A percentile compares a stretch with the other conserved stretches of the same genome.
Conservation (phyloP, 2,329 filamentous ascomycete species). For the Parasarocladium wereldwijsianum region DNA sequence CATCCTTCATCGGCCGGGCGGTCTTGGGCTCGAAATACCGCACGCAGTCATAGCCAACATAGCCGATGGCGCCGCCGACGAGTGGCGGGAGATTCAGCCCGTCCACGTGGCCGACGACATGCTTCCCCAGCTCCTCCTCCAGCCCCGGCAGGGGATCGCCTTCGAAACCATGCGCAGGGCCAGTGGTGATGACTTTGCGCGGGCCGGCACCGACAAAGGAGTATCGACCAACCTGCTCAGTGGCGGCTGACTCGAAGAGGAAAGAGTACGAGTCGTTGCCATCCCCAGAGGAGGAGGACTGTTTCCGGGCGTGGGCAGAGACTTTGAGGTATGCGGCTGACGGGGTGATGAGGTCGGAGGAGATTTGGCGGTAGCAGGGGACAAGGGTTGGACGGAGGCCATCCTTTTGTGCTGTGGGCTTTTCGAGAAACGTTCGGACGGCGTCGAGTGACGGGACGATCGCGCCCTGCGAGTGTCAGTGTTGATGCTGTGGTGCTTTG, state of each 20-base stretch:
- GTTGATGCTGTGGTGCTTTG: no score
- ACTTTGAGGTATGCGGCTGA: slow-evolving; percentile 93
- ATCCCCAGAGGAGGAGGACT: slow-evolving; percentile 28
- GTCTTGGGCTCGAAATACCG: slow-evolving; percentile 97
- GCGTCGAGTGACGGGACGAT: slow-evolving; percentile 31
- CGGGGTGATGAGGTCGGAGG: slow-evolving; percentile 85
- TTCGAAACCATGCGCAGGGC: slow-evolving; percentile 71
- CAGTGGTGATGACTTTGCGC: slow-evolving; percentile 72
- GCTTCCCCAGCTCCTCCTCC: slow-evolving; percentile 64
- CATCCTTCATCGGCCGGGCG: slow-evolving; percentile 73
- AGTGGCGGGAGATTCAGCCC: slow-evolving; percentile 71
- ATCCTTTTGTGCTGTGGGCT: slow-evolving; percentile 13
- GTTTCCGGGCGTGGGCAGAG: slow-evolving; percentile 56
- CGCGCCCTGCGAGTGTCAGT: slow-evolving; percentile 17
- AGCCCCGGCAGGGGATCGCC: slow-evolving; percentile 74
- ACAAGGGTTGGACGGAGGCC: slow-evolving; percentile 50
- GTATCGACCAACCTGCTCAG: slow-evolving; percentile 85
- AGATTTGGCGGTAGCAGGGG: slow-evolving; percentile 69
- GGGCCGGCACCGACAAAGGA: slow-evolving; percentile 82
- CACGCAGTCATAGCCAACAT: slow-evolving; percentile 95
- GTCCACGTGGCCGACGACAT: slow-evolving; percentile 70
- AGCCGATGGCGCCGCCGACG: slow-evolving; percentile 86
- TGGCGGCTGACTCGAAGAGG: slow-evolving; percentile 88
- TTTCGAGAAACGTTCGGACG: slow-evolving; percentile 26
- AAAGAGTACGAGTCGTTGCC: slow-evolving; percentile 55